Evolutionary conservation across 768 basidiomycete genomes (phyloP).

Genomic region (Lyophyllum semitale): DNA sequence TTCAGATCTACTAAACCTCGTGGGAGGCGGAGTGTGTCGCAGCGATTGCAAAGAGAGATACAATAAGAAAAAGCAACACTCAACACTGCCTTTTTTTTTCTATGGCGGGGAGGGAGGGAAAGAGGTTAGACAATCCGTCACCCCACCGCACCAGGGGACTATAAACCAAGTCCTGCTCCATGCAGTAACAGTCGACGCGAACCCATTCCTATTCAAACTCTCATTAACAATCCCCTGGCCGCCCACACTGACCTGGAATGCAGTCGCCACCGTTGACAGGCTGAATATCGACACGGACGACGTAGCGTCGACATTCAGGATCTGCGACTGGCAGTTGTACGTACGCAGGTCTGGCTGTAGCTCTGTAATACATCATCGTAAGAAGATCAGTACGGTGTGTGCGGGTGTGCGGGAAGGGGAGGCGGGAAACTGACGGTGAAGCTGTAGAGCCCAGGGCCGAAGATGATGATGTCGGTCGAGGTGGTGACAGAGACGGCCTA

Average conservation of each 20-base stretch:
- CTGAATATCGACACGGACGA: conserved; percentile 57
- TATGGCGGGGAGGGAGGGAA: no score
- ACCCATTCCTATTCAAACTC: conserved; percentile 54
- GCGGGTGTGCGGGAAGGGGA: background rate
- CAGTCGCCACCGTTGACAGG: conserved; percentile 59
- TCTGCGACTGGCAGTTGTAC: conserved; percentile 57
- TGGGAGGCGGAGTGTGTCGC: no score
- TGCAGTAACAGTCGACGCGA: conserved; percentile 51
- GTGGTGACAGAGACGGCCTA: conserved; percentile 59
- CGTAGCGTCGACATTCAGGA: conserved; percentile 49
- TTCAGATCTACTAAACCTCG: no score
- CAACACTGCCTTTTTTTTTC: no score
- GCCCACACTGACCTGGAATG: conserved; percentile 53
- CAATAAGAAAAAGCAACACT: no score
- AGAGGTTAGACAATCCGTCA: no score
- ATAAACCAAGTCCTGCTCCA: conserved; percentile 43
- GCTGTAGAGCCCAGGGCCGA: conserved; percentile 71
- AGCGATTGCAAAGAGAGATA: no score
- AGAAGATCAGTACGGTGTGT: background rate
- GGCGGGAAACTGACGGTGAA: conserved; percentile 47
- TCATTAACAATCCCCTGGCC: conserved; percentile 48
- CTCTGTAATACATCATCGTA: no score
- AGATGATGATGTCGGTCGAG: conserved; percentile 61
- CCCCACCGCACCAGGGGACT: no score
- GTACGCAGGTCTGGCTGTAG: conserved; percentile 54